phyloP scores from a whole-genome alignment of 1,139 yeast genomes.

The Saccharomyces uvarum region DNA sequence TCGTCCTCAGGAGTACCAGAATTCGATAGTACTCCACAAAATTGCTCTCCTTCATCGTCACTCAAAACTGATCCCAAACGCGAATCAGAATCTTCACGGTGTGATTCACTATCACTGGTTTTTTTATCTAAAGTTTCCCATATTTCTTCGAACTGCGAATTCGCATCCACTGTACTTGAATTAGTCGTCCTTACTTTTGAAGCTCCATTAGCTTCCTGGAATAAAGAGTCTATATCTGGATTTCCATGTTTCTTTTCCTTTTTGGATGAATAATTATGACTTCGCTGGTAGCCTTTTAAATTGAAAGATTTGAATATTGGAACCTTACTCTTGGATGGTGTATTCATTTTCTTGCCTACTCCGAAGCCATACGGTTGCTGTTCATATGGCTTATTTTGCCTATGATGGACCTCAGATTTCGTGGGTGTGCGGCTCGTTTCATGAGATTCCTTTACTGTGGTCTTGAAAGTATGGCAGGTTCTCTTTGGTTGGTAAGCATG shows the following conservation, averaged over 20 bases:
- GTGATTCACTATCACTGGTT: background rate
- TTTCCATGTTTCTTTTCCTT: constrained; percentile 1
- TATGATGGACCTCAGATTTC: constrained; percentile 1
- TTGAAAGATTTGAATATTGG: constrained; percentile 20
- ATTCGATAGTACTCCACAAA: background rate
- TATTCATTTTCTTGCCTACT: background rate
- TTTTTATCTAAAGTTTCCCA: background rate
- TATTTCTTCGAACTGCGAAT: background rate
- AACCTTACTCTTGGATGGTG: constrained; percentile 8
- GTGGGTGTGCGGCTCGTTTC: background rate
- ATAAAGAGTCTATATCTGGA: background rate
- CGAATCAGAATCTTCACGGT: background rate
- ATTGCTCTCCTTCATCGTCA: background rate
- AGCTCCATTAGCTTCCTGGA: background rate
- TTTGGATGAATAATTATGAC: constrained; percentile 5
- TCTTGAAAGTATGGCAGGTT: background rate
- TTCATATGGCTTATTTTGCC: constrained; percentile 25
- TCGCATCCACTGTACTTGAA: background rate
- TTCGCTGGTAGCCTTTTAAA: constrained; percentile 17
- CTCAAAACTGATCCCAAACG: background rate
- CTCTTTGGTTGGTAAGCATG: constrained; percentile 12
- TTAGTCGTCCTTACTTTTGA: background rate
- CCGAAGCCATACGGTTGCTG: constrained; percentile 33
- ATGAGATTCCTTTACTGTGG: background rate
- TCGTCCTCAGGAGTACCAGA: background rate